phyloP scores from a whole-genome alignment of 176 grass and related monocot species.

The Lolium rigidum region DNA sequence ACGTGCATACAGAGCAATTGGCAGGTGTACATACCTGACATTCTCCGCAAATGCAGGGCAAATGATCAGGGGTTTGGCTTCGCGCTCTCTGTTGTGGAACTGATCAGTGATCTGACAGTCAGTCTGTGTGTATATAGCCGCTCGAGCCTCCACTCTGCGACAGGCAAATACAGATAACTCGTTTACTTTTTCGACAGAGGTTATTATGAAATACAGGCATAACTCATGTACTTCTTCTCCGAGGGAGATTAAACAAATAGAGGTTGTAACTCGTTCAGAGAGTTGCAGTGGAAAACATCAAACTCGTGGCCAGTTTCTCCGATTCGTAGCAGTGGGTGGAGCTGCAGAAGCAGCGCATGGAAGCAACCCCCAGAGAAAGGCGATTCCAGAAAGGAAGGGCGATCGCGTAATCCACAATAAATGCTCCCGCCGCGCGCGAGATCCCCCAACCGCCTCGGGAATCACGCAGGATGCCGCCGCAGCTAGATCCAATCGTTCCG shows the following conservation, averaged over 20 bases:
- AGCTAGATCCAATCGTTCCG: constrained; percentile 37
- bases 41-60: constrained; percentile 50
- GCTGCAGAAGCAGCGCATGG: not conserved
- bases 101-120: constrained; percentile 16
- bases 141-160: constrained; percentile 34
- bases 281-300: not conserved
- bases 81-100: not conserved
- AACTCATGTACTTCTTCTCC: not conserved
- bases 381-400: constrained; percentile 15
- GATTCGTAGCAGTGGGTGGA: constrained; percentile 18
- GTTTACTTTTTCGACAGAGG: too few relatives aligned
- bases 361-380: not conserved
- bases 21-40: constrained; percentile 73
- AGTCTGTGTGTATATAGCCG: not conserved
- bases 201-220: too few relatives aligned
- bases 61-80: constrained; percentile 9
- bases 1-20: not conserved
- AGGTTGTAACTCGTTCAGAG: not conserved
- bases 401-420: constrained; percentile 28
- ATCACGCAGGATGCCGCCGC: not conserved
- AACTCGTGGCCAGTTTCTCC: not conserved
- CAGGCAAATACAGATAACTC: not conserved
- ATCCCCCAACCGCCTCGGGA: constrained; percentile 34
- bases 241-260: not conserved
- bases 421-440: constrained; percentile 34